Evolutionary conservation across 768 basidiomycete species (phyloP).

Genomic region (Glaciozyma antarctica): DNA sequence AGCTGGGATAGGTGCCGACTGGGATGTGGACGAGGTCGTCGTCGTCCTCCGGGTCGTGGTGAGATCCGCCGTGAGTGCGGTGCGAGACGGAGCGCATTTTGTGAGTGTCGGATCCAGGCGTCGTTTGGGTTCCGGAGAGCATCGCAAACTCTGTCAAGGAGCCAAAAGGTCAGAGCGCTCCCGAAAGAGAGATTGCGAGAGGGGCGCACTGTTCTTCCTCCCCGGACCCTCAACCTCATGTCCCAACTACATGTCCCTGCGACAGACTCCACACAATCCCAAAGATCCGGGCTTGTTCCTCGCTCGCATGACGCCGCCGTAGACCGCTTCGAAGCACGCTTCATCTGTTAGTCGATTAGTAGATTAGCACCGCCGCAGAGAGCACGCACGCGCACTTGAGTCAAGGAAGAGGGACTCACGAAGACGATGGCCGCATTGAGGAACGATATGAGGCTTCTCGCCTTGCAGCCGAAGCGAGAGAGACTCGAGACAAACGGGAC

Average conservation of each 20-base stretch:
- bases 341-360: conserved; percentile 36
- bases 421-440: conserved; percentile 95
- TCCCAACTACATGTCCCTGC: conserved; percentile 90
- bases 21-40: conserved; percentile 61
- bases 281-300: conserved; percentile 44
- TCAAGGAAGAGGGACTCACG: conserved; percentile 50
- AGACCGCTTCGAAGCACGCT: conserved; percentile 95
- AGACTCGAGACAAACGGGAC: background rate
- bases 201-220: conserved; percentile 66
- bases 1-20: conserved; percentile 41
- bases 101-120: conserved; percentile 38
- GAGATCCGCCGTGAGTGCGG: conserved; percentile 30
- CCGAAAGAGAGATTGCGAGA: background rate
- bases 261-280: conserved; percentile 93
- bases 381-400: background rate
- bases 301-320: conserved; percentile 76
- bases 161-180: background rate
- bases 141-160: conserved; percentile 71
- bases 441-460: conserved; percentile 94
- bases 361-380: background rate
- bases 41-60: conserved; percentile 62
- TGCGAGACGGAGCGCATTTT: conserved; percentile 32
- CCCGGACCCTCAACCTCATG: conserved; percentile 61
- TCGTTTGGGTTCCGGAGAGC: conserved; percentile 74
- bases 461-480: conserved; percentile 36